phyloP scores from a whole-genome alignment of 1,284 basidiomycete genomes.

The Heterobasidion annosum region DNA sequence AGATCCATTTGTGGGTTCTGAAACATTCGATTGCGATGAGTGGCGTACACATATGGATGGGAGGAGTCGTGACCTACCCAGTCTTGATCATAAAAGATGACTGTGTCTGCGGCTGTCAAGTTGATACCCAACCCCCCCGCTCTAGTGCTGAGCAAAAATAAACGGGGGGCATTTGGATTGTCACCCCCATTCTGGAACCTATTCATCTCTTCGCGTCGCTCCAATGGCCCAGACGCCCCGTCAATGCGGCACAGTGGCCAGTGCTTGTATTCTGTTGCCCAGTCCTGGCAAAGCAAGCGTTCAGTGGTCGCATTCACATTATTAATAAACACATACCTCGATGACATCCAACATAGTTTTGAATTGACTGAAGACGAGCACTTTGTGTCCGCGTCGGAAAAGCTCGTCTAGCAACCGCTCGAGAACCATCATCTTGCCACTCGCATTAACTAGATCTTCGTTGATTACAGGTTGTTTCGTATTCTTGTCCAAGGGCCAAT shows the following conservation, averaged over 20 bases:
- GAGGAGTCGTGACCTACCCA: slow-evolving; percentile 51
- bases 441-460: slow-evolving; percentile 75
- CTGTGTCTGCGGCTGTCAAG: slow-evolving; percentile 88
- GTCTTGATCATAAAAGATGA: slow-evolving; percentile 93
- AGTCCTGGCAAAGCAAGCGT: slow-evolving; percentile 44
- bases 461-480: slow-evolving; percentile 57
- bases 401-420: slow-evolving; percentile 82
- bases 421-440: slow-evolving; percentile 96
- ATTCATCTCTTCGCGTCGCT: slow-evolving; percentile 80
- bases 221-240: slow-evolving; percentile 70
- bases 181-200: slow-evolving; percentile 76
- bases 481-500: slow-evolving; percentile 71
- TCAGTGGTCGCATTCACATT: not conserved
- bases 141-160: slow-evolving; percentile 90
- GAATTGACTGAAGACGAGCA: slow-evolving; percentile 92
- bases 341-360: slow-evolving; percentile 95
- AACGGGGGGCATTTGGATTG: slow-evolving; percentile 51
- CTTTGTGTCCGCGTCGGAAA: slow-evolving; percentile 82
- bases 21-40: slow-evolving; percentile 5
- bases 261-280: slow-evolving; percentile 76
- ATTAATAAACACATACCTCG: slow-evolving; percentile 41
- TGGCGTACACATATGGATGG: not conserved
- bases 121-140: slow-evolving; percentile 93
- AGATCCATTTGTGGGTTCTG: slow-evolving; percentile 96
- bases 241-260: slow-evolving; percentile 89